Conservation (phyloP, 345 rosid genomes). For the Aquilaria sinensis region DNA sequence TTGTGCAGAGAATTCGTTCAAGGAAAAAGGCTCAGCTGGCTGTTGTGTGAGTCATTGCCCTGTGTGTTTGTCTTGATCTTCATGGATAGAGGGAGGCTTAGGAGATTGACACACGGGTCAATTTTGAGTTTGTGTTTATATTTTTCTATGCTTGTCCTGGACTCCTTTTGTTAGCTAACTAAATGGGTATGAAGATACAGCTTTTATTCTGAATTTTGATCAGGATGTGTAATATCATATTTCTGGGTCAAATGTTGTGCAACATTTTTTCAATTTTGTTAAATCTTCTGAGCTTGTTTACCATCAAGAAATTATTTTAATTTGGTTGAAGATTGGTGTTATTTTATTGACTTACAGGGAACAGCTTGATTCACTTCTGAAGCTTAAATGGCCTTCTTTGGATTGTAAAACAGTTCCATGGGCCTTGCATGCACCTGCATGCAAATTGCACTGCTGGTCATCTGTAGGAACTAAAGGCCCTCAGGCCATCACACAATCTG, state of each 20-base stretch:
- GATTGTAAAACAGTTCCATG: constrained; percentile 67
- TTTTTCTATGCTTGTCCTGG: constrained; percentile 17
- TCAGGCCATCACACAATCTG: constrained; percentile 34
- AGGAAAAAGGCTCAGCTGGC: constrained; percentile 63
- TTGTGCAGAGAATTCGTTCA: constrained; percentile 71
- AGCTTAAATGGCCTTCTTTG: constrained; percentile 73
- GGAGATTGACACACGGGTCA: constrained; percentile 12
- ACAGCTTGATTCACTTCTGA: constrained; percentile 76
- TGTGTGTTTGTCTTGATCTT: constrained; percentile 33
- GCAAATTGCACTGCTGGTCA: constrained; percentile 75
- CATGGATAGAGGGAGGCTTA: constrained; percentile 16
- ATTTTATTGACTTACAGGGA: constrained; percentile 80
- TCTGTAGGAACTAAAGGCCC: constrained; percentile 34
- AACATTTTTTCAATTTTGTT: background rate
- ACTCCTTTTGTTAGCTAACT: constrained; percentile 15
- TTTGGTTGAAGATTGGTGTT: constrained; percentile 35
- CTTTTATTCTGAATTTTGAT: no score
- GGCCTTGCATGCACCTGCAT: constrained; percentile 59
- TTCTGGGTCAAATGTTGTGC: no score
- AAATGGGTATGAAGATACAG: constrained; percentile 1
- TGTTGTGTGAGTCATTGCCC: constrained; percentile 66
- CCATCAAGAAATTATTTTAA: constrained; percentile 14
- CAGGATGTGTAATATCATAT: no score
- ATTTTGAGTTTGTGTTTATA: constrained; percentile 18
- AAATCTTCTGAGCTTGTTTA: constrained; percentile 7